Evolutionary conservation across 2,329 filamentous ascomycete genomes (phyloP).

Genomic region (Immersiporthe knoxdaviesiana): DNA sequence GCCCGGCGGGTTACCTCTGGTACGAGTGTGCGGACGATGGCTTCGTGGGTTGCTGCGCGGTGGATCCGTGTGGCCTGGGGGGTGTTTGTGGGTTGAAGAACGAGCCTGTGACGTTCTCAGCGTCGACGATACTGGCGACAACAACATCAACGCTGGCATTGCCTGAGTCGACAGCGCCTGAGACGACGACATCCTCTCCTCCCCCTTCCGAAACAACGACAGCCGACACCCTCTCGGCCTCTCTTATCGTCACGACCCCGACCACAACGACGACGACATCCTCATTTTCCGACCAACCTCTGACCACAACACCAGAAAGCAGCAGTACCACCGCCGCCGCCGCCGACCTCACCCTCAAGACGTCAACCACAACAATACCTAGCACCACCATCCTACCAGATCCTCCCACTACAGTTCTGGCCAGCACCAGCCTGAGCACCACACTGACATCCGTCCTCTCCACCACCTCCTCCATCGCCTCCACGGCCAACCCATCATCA

Average conservation of each 20-base stretch:
- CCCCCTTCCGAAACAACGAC: neutral
- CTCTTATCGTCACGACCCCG: neutral
- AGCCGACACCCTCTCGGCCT: neutral
- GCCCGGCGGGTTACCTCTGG: constrained; percentile 38
- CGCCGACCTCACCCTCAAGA: neutral
- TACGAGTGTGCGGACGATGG: constrained; percentile 43
- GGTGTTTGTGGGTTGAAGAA: constrained; percentile 37
- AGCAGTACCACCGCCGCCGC: neutral
- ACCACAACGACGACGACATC: neutral
- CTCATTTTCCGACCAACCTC: neutral
- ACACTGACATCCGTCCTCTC: neutral
- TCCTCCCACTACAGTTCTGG: neutral
- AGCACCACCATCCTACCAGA: neutral
- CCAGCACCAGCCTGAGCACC: neutral
- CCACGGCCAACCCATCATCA: neutral
- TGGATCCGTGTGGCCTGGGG: constrained; percentile 45
- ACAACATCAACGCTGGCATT: constrained; percentile 10
- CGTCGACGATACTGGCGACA: constrained; percentile 7
- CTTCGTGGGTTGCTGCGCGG: constrained; percentile 51
- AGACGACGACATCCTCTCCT: neutral
- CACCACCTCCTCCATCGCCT: neutral
- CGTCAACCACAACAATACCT: neutral
- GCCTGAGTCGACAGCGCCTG: neutral
- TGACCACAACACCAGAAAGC: neutral
- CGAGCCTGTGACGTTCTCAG: constrained; percentile 18